Percentiles rank a stretch among this genome's conserved stretches.
Evolutionary conservation across 306 rosid genomes (phyloP).

Genomic region (Rosa lucieae): DNA sequence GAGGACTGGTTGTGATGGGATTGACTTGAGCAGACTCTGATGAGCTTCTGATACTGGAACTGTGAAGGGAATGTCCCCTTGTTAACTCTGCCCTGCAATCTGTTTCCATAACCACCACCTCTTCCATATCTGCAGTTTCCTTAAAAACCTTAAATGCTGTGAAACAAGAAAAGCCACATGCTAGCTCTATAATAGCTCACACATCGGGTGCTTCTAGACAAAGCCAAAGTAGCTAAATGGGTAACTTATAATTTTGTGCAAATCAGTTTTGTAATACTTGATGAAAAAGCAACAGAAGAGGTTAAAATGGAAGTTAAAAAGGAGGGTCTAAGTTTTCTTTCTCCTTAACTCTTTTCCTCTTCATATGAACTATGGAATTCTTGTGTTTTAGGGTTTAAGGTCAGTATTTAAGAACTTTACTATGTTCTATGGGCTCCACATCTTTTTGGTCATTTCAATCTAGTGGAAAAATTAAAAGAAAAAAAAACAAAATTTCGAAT

Average conservation of each 20-base stretch:
- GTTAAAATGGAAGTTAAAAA: background rate
- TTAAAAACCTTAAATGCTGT: background rate
- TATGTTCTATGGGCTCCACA: too few relatives aligned
- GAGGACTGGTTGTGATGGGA: slow-evolving; percentile 1
- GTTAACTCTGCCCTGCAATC: background rate
- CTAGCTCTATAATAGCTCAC: too few relatives aligned
- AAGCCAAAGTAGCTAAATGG: background rate
- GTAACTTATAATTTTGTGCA: background rate
- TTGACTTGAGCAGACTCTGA: slow-evolving; percentile 10
- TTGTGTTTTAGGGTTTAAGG: too few relatives aligned
- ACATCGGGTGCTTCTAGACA: background rate
- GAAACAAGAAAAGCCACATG: background rate
- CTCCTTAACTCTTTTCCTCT: too few relatives aligned
- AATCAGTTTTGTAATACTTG: background rate
- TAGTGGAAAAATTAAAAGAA: too few relatives aligned
- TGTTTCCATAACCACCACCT: slow-evolving; percentile 3
- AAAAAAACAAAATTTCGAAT: too few relatives aligned
- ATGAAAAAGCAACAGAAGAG: background rate
- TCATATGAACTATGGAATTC: too few relatives aligned
- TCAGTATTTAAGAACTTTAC: too few relatives aligned
- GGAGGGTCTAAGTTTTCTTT: too few relatives aligned
- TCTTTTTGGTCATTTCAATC: too few relatives aligned
- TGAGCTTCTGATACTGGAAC: background rate
- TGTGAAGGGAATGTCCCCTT: background rate
- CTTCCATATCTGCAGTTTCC: slow-evolving; percentile 8